Evolutionary conservation across 345 rosid genomes (phyloP), one percentile per base, ranked within the genome.

Genomic region (Dipteronia dyeriana): DNA sequence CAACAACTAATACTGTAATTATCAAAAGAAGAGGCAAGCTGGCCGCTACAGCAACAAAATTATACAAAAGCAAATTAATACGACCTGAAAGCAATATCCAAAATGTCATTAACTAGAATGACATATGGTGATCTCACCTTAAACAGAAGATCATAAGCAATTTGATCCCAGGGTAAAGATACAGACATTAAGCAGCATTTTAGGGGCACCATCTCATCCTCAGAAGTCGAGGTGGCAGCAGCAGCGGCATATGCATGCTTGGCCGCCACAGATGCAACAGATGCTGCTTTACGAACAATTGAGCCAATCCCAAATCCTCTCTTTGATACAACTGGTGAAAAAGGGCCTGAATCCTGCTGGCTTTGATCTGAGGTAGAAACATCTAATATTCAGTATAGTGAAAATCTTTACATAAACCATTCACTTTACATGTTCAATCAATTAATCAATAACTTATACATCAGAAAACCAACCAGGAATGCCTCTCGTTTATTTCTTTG

Each of bases 171-270:
- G 0, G 98, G 97, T 82, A 97, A 86, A 22, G 98, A 88, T 74
- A 97, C 86, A 23, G 99, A 91, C 98, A 97, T 97, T 67, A 97
- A 87, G 75, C 98, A 91, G 88, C 99, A 97, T 77, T 92, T 94
- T 29, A 94, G 91, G 79, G 98, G 98, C 59, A 97, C 70, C 93
- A 92, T 92, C 85, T 94, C 97, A 31, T 92, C 97, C 65, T 89
- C 94, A 66, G 85, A 84, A 72, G 83, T 83, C 3, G 88, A 63
- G 66, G 86, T 76, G 12, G 97, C 84, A n/a, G 97, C 85, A 47
- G 98, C 95, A 63, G 92, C 97, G 76, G 97, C 97, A 88, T 88
- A 92, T 26, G 97, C 99, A 77, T 94, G 91, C 82, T 92, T 97
- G 81, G 98, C 98, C 62, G 99, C 98, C 75, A 88, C 91, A 80